Evolutionary conservation across 768 basidiomycete genomes (phyloP), one percentile per base, ranked within the genome.

Genomic region (Tylopilus sp.): DNA sequence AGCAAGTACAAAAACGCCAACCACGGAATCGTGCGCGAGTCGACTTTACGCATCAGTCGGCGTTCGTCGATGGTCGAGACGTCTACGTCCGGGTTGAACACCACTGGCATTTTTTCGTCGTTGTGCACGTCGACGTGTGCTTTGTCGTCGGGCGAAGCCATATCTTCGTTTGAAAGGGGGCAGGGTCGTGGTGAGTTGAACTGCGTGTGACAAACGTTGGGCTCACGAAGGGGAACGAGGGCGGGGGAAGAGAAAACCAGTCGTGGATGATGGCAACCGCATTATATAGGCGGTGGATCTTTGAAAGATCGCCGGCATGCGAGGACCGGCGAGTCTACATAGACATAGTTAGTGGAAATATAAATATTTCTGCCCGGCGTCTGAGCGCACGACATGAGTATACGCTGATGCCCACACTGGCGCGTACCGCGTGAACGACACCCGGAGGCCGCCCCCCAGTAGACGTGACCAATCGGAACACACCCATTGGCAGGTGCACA

Each of bases 1-100:
- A 91, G 72, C 33, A 91, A 72, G 68, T 90, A 90, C 58, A 92
- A 68, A 47, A 93, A 76, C 5, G 86, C 83, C 36, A 86, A 62
- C 86, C 85, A 88, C 10, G 84, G 81, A 33, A 86, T 75, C 55
- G 86, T 75, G n/a, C 77, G 76, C 51, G 74, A 57, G 66, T 86
- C 86, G 42, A 89, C 76, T 69, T 87, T 90, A 59, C 86, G 73
- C 54, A 91, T 62, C 53, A 90, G 64, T 63, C 80, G 83, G 50
- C 78, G 78, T 66, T 88, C 88, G 62, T 91, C 79, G 43, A 91
- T 70, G 10, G 70, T 74, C 52, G 79, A 82, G 23, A 76, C 68
- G 63, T 86, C 85, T 51, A 84, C 60, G 41, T 79, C 70, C n/a
- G 77, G 55, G 48, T 72, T 74, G 55, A 68, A 74, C 44, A 69